Base-by-base conservation (phyloP, 257 asterid species). In the Solanum ossicruentum region DNA sequence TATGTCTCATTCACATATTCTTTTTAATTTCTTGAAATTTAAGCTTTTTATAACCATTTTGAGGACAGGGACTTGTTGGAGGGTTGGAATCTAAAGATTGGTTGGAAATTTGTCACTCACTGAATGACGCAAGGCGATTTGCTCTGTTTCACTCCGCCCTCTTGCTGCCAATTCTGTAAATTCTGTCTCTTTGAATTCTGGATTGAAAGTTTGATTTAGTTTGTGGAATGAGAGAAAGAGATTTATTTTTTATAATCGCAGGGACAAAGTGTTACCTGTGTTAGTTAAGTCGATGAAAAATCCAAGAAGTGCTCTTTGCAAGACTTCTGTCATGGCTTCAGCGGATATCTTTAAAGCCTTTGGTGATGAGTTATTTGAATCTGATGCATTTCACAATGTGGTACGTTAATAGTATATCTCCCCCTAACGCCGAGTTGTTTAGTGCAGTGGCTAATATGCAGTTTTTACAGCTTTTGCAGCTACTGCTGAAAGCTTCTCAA, bases 251-350 rank as follows among this genome's bases (percentile, higher is more conserved):
- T 41, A 17, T 41, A 28, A n/a, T 60, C 85, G 73, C 20, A 97
- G 99, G 91, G 97, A 89, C 4, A 92, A 92, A 32, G 94, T 97
- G 73, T 28, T 97, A 84, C 21, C 87, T 84, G 89, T 93, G 75
- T 85, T 92, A 88, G 96, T 92, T 88, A 95, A 95, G 83, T 86
- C 98, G 36, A 92, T 97, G 90, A 97, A 97, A 93, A 97, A 95
- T 82, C 99, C 99, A 67, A 94, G 98, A 89, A 97, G 99, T 92
- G 99, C 99, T 52, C 85, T 97, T 83, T 87, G 91, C 94, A 95
- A 97, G 90, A 95, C 98, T 51, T 92, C 98, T 3, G 91, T 97
- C 85, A 95, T 97, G 98, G 96, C 98, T 88, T 86, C 98, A 56
- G 77, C 97, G 71, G 99, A 95, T 90, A 86, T 97, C 80, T 95